Evolutionary conservation across 2,329 filamentous ascomycete species (phyloP).

Genomic region (Exophiala alcalophila): DNA sequence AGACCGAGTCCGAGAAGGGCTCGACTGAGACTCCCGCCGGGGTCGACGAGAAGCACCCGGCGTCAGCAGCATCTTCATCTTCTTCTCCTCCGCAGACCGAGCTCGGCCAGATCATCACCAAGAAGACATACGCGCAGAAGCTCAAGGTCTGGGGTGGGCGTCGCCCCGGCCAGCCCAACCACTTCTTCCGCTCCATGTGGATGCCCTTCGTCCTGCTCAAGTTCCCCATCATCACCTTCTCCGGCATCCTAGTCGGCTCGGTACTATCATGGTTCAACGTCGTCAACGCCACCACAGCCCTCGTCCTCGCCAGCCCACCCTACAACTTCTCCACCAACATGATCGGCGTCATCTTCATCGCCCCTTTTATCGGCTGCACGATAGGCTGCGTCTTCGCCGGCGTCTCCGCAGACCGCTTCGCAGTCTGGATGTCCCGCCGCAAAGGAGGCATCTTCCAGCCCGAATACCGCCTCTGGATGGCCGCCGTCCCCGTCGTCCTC

Average conservation of each 20-base stretch:
- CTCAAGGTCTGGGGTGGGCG: slow-evolving; percentile 21
- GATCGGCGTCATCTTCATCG: slow-evolving; percentile 25
- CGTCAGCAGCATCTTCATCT: too few relatives aligned
- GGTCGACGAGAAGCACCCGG: slow-evolving; percentile 5
- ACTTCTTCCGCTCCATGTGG: slow-evolving; percentile 24
- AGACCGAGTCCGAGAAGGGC: slow-evolving; percentile 4
- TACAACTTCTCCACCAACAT: slow-evolving; percentile 35
- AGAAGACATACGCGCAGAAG: slow-evolving; percentile 18
- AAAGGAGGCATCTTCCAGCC: slow-evolving; percentile 44
- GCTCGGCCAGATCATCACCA: slow-evolving; percentile 1
- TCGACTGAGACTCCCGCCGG: slow-evolving; percentile 1
- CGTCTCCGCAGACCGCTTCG: slow-evolving; percentile 41
- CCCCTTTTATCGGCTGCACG: slow-evolving; percentile 35
- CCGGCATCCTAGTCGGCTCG: slow-evolving; percentile 37
- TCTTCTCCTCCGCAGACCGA: not conserved
- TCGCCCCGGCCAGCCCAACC: slow-evolving; percentile 25
- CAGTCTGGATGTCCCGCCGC: slow-evolving; percentile 39
- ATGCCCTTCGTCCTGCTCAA: slow-evolving; percentile 13
- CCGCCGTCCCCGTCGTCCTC: slow-evolving; percentile 36
- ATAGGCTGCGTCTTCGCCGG: slow-evolving; percentile 41
- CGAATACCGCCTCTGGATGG: slow-evolving; percentile 43
- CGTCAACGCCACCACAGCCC: slow-evolving; percentile 40
- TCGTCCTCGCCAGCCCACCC: slow-evolving; percentile 37
- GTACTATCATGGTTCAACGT: slow-evolving; percentile 42
- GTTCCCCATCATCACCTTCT: slow-evolving; percentile 39